These are phyloP conservation scores for Aureobasidium leucospermi DNA, from an alignment of 2,329 filamentous ascomycete genomes.

Conservation along the genomic window DNA sequence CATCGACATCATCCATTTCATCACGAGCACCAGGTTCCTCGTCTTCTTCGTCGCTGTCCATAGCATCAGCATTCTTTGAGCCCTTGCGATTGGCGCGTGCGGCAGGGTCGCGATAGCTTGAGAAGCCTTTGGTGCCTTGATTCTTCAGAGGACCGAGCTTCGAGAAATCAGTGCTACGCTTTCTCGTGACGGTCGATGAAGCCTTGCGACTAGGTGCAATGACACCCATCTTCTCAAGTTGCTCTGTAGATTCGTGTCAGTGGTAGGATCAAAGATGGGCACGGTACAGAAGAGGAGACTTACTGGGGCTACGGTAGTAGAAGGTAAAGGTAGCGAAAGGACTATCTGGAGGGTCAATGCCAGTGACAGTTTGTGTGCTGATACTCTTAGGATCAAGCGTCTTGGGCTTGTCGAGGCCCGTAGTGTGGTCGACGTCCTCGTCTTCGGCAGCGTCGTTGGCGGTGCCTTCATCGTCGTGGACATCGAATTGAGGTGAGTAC, in stretches of 20 bases:
- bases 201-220: conserved; percentile 56
- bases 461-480: conserved; percentile 75
- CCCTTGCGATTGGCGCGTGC: conserved; percentile 49
- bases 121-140: conserved; percentile 82
- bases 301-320: conserved; percentile 91
- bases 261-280: neutral
- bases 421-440: conserved; percentile 89
- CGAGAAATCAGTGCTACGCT: conserved; percentile 79
- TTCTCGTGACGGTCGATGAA: conserved; percentile 46
- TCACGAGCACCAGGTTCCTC: conserved; percentile 58
- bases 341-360: conserved; percentile 90
- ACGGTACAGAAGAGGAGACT: conserved; percentile 34
- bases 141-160: conserved; percentile 72
- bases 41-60: conserved; percentile 69
- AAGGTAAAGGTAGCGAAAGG: conserved; percentile 97
- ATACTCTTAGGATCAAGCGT: conserved; percentile 93
- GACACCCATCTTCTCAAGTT: conserved; percentile 95
- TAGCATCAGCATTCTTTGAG: conserved; percentile 43
- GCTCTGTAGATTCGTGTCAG: conserved; percentile 49
- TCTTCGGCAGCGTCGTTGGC: conserved; percentile 48
- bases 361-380: conserved; percentile 97
- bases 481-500: conserved; percentile 95
- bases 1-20: conserved; percentile 50
- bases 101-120: conserved; percentile 59
- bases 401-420: conserved; percentile 95